These are phyloP conservation scores for Pythium diclinum DNA, from an alignment of 352 stramenopile species.

Conservation along the genomic window DNA sequence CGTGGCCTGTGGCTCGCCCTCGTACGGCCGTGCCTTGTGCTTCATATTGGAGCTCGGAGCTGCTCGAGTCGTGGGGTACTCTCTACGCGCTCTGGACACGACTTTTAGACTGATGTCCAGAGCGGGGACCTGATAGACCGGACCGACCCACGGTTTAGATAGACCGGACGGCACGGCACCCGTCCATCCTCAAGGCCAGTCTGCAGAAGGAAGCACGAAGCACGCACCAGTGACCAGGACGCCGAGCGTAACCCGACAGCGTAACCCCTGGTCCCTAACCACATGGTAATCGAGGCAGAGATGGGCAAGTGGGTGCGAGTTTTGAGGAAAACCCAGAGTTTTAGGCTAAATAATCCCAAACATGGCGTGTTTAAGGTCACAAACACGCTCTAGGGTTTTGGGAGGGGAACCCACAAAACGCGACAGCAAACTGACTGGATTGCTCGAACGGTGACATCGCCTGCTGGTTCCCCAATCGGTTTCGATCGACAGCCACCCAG, in stretches of 20 bases:
- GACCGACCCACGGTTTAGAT: no score
- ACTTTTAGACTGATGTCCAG: background rate
- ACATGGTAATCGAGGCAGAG: background rate
- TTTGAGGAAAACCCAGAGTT: background rate
- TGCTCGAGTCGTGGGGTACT: background rate
- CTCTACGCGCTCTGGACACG: background rate
- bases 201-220: background rate
- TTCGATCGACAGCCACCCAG: background rate
- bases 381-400: background rate
- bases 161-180: no score
- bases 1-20: slow-evolving; percentile 19
- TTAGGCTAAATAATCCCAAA: background rate
- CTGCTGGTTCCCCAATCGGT: background rate
- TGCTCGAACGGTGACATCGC: background rate
- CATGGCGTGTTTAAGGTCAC: background rate
- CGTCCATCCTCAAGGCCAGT: no score
- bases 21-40: slow-evolving; percentile 2
- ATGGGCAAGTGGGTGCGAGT: background rate
- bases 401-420: background rate
- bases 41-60: background rate
- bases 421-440: slow-evolving; percentile 2
- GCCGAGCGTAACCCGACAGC: background rate
- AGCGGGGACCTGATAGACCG: background rate
- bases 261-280: background rate
- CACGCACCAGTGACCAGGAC: background rate